Evolutionary conservation across 2,329 filamentous ascomycete genomes (phyloP).

Genomic region (Penicillium decumbens): DNA sequence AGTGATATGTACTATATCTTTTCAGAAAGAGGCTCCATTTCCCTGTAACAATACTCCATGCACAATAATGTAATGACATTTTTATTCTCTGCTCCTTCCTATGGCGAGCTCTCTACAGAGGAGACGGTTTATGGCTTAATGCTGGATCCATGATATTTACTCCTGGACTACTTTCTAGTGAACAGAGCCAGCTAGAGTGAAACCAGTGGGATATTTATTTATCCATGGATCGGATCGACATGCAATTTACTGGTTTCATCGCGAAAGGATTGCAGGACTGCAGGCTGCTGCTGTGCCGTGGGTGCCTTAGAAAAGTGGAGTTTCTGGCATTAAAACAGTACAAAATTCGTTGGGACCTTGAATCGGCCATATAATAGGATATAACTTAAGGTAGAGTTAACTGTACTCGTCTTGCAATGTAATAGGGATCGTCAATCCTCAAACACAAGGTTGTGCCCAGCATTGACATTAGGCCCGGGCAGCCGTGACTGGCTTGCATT

Average conservation of each 20-base stretch:
- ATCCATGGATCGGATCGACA: not conserved
- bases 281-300: not conserved
- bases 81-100: not conserved
- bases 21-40: no score
- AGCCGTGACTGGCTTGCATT: slow-evolving; percentile 2
- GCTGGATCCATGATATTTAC: not conserved
- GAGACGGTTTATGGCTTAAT: not conserved
- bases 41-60: not conserved
- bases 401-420: not conserved
- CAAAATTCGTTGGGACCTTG: not conserved
- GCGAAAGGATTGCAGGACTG: not conserved
- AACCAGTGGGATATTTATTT: not conserved
- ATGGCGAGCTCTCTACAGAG: not conserved
- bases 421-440: not conserved
- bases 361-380: not conserved
- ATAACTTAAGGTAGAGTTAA: not conserved
- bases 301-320: not conserved
- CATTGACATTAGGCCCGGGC: not conserved
- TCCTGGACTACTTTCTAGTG: not conserved
- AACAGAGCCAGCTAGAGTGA: not conserved
- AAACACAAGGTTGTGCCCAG: not conserved
- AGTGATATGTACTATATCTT: no score
- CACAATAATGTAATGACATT: not conserved
- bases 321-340: not conserved
- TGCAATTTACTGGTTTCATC: not conserved